A percentile compares a stretch with the other conserved stretches of the same genome.
phyloP scores from a whole-genome alignment of 169 alveolate genomes.

The Eimeria necatrix region DNA sequence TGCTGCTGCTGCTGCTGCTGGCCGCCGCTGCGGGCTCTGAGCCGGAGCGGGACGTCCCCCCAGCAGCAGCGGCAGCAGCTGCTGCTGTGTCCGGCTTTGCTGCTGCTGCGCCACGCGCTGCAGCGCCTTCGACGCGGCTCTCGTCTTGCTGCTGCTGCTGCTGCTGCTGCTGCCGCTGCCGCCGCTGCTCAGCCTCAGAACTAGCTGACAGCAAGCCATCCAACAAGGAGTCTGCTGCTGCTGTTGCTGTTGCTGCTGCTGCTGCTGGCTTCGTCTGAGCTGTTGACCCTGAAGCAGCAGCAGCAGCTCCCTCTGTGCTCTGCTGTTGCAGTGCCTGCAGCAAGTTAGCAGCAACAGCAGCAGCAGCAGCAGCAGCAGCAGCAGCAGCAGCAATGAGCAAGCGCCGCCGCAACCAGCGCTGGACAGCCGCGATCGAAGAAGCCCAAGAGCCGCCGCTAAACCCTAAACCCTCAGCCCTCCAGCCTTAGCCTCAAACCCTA shows the following conservation, averaged over 20 bases:
- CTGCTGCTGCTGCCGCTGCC: constrained; percentile 46
- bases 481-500: not conserved
- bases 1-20: constrained; percentile 7
- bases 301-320: not conserved
- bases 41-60: not conserved
- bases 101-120: constrained; percentile 6
- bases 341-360: not conserved
- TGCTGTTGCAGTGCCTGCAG: not conserved
- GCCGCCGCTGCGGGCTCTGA: not conserved
- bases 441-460: not conserved
- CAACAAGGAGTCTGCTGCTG: not conserved
- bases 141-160: constrained; percentile 39
- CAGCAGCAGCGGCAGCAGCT: not conserved
- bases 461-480: not conserved
- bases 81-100: not conserved
- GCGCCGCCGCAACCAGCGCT: too few species aligned
- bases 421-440: not conserved
- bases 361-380: constrained; percentile 14
- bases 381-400: not conserved
- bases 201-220: constrained; percentile 1
- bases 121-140: not conserved
- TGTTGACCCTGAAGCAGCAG: constrained; percentile 9
- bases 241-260: constrained; percentile 11
- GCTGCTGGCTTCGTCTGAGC: constrained; percentile 7
- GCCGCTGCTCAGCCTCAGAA: constrained; percentile 20